Percentiles rank a stretch among this genome's conserved stretches.
These are phyloP conservation scores for Termitomyces sp. DNA, from an alignment of 768 basidiomycete genomes.

Conservation along the genomic window DNA sequence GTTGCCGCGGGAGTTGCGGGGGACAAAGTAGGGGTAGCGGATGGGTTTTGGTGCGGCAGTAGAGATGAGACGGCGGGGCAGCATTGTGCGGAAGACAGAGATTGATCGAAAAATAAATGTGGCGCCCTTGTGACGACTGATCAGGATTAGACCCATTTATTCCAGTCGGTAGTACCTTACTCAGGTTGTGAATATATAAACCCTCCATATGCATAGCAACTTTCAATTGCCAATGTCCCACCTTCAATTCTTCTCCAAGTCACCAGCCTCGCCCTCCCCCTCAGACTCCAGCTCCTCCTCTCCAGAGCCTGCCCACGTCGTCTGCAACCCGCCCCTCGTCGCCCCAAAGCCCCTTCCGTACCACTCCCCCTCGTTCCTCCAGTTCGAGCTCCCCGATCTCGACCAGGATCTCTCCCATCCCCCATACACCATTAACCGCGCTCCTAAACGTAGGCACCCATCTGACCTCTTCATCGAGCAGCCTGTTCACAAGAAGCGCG, in stretches of 20 bases:
- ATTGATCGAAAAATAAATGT: conserved; percentile 13
- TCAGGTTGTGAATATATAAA: conserved; percentile 26
- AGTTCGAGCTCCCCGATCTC: conserved; percentile 61
- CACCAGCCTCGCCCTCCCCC: neutral
- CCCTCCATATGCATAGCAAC: neutral
- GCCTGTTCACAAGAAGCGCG: conserved; percentile 15
- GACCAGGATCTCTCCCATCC: conserved; percentile 69
- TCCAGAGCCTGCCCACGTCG: conserved; percentile 38
- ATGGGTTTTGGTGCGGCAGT: conserved; percentile 2
- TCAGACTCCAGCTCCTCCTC: conserved; percentile 26
- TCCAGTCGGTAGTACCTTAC: conserved; percentile 9
- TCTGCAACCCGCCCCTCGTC: conserved; percentile 61
- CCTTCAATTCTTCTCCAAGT: conserved; percentile 6
- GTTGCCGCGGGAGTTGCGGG: conserved; percentile 60
- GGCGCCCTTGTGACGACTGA: conserved; percentile 12
- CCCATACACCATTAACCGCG: conserved; percentile 42
- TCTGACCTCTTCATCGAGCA: conserved; percentile 11
- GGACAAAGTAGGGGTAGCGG: conserved; percentile 48
- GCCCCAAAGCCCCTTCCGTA: conserved; percentile 67
- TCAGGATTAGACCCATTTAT: conserved; percentile 6
- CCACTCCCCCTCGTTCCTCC: conserved; percentile 64
- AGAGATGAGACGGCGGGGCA: conserved; percentile 11
- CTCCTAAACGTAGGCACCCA: conserved; percentile 47
- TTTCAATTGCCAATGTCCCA: conserved; percentile 18
- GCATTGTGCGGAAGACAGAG: conserved; percentile 7